phyloP scores from a whole-genome alignment of 2,329 filamentous ascomycete genomes.

The Sporothrix pseudoabietina region DNA sequence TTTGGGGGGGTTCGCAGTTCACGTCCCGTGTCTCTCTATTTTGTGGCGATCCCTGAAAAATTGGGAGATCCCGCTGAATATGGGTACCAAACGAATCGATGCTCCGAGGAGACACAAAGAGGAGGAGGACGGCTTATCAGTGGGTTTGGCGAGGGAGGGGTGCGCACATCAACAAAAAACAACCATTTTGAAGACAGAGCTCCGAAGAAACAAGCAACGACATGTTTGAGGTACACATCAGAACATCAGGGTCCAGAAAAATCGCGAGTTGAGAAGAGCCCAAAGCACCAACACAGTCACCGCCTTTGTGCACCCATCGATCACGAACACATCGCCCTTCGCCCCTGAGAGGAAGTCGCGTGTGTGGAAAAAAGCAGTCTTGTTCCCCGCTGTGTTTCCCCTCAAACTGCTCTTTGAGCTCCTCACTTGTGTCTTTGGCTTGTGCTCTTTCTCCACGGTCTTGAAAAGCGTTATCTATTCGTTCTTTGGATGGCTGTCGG shows the following conservation, averaged over 20 bases:
- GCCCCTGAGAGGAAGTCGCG: background rate
- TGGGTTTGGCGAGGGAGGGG: constrained; percentile 11
- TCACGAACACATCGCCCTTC: background rate
- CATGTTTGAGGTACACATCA: background rate
- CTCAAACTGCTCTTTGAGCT: background rate
- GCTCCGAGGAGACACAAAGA: background rate
- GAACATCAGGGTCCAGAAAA: background rate
- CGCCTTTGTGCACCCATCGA: constrained; percentile 1
- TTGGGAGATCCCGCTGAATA: background rate
- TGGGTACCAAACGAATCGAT: background rate
- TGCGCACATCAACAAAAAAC: constrained; percentile 2
- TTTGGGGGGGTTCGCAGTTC: constrained; percentile 21
- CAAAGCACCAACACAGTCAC: background rate
- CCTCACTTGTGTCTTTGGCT: background rate
- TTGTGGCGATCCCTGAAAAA: constrained; percentile 17
- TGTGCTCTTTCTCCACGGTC: background rate
- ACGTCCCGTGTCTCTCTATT: constrained; percentile 11
- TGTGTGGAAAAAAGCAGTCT: background rate
- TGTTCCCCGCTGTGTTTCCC: background rate
- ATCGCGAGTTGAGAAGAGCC: background rate
- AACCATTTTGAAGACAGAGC: background rate
- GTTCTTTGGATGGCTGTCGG: background rate
- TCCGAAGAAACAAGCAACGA: background rate
- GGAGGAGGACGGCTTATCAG: constrained; percentile 3
- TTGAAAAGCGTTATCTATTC: background rate